These are phyloP conservation scores for Ganoderma lucidum DNA, from an alignment of 1,284 basidiomycete species.

Conservation along the genomic window DNA sequence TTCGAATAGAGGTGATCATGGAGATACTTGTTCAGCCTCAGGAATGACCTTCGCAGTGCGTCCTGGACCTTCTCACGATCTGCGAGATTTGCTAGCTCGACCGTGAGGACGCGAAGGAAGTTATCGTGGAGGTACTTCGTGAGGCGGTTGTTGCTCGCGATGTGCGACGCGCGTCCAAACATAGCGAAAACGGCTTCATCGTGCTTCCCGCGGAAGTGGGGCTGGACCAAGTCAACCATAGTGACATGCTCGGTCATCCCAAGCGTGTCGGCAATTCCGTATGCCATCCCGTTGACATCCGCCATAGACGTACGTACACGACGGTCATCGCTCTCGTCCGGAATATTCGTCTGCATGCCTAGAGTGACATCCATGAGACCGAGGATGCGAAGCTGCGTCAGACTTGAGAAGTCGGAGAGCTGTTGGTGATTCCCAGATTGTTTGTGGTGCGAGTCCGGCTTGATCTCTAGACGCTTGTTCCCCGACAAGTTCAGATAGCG, in stretches of 20 bases:
- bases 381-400: conserved; percentile 85
- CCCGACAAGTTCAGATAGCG: conserved; percentile 91
- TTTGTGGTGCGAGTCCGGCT: conserved; percentile 62
- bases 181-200: conserved; percentile 96
- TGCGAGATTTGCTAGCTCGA: conserved; percentile 64
- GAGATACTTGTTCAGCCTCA: conserved; percentile 83
- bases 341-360: conserved; percentile 78
- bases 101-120: conserved; percentile 70
- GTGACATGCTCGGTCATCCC: conserved; percentile 82
- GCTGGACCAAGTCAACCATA: conserved; percentile 95
- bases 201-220: conserved; percentile 80
- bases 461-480: conserved; percentile 90
- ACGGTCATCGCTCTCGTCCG: conserved; percentile 92
- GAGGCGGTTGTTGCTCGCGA: conserved; percentile 68
- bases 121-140: conserved; percentile 87
- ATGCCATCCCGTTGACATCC: conserved; percentile 93
- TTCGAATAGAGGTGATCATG: conserved; percentile 68
- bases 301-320: conserved; percentile 93
- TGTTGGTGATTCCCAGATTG: conserved; percentile 37
- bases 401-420: conserved; percentile 88
- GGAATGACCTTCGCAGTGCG: conserved; percentile 87
- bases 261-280: conserved; percentile 97
- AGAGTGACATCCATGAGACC: conserved; percentile 99
- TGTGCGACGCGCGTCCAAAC: conserved; percentile 84
- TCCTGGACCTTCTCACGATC: conserved; percentile 70